These are phyloP conservation scores for Talaromyces pinophilus DNA, from an alignment of 2,329 filamentous ascomycete species.

Conservation along the genomic window DNA sequence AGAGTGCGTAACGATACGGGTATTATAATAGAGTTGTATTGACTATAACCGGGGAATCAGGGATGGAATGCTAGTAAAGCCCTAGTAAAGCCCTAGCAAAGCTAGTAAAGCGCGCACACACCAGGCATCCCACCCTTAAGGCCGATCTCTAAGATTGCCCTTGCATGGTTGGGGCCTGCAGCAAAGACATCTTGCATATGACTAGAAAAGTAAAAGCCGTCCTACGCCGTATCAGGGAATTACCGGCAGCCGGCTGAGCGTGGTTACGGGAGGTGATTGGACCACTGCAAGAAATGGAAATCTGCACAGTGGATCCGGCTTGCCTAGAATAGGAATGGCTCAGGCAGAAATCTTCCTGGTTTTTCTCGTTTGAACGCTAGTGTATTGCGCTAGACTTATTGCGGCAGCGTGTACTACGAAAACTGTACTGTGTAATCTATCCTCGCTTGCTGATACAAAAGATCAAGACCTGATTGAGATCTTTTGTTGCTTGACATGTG, in stretches of 20 bases:
- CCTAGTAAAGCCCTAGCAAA: neutral
- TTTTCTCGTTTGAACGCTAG: conserved; percentile 1
- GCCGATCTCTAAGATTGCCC: conserved; percentile 24
- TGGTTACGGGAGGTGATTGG: conserved; percentile 13
- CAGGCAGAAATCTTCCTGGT: conserved; percentile 1
- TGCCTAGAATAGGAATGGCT: neutral
- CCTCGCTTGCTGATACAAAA: neutral
- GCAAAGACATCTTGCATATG: conserved; percentile 33
- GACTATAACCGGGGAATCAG: conserved; percentile 14
- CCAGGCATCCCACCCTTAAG: conserved; percentile 19
- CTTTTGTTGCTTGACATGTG: neutral
- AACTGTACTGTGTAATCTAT: neutral
- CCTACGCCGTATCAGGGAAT: neutral
- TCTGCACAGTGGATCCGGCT: conserved; percentile 3
- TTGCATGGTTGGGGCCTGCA: conserved; percentile 25
- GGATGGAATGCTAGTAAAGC: neutral
- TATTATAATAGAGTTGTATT: conserved; percentile 9
- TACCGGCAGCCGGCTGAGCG: conserved; percentile 12
- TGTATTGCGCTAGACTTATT: neutral
- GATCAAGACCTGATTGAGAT: neutral
- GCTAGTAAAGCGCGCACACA: conserved; percentile 22
- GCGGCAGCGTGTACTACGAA: neutral
- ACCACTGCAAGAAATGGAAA: neutral
- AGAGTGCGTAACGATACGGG: neutral
- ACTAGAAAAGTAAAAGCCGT: conserved; percentile 18